Evolutionary conservation across 176 grass and related monocot genomes (phyloP), one percentile per base, ranked within the genome.

Genomic region (Oryza punctata): DNA sequence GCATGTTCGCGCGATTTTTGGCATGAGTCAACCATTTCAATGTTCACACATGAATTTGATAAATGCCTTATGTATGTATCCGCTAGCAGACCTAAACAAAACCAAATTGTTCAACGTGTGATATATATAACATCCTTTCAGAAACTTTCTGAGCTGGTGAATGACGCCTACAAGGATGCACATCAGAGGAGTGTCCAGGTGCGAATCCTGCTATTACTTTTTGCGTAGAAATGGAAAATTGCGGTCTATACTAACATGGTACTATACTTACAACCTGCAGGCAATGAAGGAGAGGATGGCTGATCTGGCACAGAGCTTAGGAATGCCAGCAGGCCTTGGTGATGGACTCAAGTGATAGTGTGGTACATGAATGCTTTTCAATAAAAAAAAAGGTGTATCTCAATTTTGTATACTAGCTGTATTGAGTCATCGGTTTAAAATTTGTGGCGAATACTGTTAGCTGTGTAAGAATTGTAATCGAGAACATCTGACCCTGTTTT

Each of bases 201-300:
- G 25, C 1, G 49, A 72, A 78, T 77, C 26, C 43, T 43, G 65
- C 64, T 68, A 27, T 61, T 67, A 38, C 19, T 49, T 60, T 15
- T 60, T 15, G 13, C 38, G 44, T 7, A 15, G 14, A 52, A 75
- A 30, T 77, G 38, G 23, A 37, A 46, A 44, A 49, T 24, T 14
- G 32, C 69, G 47, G 54, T 79, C 72, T 57, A 11, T 44, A 30
- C 64, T 82, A 32, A 90, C 69, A 44, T 26, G 14, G 4, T 79
- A 30, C 49, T 0, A 1, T 23, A 70, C 71, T 67, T 15, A 83
- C 68, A 46, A 23, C 67, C 70, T 81, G 13, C 85, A 99, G 97
- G 94, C 93, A 29, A 96, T 96, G 97, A 99, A 99, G 91, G 97
- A 96, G 86, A 99, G 93, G 79, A 99, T 99, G 97, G 87, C 86